Evolutionary conservation across 371 early-diverging fungal species (phyloP).

Genomic region (Apophysomyces ossiformis): DNA sequence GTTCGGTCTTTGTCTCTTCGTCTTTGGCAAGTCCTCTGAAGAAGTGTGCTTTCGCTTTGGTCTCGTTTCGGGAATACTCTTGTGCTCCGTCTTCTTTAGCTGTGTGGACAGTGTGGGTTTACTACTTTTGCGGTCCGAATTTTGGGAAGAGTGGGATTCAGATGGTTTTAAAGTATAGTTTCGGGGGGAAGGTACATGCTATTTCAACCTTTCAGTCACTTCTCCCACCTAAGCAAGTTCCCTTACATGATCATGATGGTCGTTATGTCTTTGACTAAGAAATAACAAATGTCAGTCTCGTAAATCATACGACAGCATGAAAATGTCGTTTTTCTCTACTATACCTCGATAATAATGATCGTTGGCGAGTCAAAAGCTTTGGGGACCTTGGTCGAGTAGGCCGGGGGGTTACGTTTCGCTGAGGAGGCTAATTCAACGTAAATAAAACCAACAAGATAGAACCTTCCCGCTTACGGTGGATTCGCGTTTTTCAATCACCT

Average conservation of each 20-base stretch:
- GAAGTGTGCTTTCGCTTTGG: background rate
- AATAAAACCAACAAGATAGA: background rate
- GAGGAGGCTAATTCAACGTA: background rate
- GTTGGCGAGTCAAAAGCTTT: constrained; percentile 19
- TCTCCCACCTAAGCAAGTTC: too few relatives aligned
- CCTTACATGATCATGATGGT: background rate
- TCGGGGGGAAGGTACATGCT: background rate
- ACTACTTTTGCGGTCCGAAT: background rate
- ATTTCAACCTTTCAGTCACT: background rate
- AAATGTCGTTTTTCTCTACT: background rate
- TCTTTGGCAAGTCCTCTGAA: background rate
- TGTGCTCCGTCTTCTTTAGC: background rate
- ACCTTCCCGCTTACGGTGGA: background rate
- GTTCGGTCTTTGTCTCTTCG: constrained; percentile 9
- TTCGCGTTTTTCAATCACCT: constrained; percentile 10
- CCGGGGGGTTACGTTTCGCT: constrained; percentile 5
- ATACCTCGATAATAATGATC: constrained; percentile 16
- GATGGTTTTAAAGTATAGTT: background rate
- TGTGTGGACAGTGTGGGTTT: background rate
- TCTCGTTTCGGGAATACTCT: background rate
- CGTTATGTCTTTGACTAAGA: constrained; percentile 7
- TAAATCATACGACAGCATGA: background rate
- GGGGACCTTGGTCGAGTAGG: constrained; percentile 24
- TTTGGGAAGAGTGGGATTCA: background rate
- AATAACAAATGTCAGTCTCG: too few relatives aligned